Base-by-base conservation (phyloP, 768 basidiomycete genomes). In the Imleria badia region DNA sequence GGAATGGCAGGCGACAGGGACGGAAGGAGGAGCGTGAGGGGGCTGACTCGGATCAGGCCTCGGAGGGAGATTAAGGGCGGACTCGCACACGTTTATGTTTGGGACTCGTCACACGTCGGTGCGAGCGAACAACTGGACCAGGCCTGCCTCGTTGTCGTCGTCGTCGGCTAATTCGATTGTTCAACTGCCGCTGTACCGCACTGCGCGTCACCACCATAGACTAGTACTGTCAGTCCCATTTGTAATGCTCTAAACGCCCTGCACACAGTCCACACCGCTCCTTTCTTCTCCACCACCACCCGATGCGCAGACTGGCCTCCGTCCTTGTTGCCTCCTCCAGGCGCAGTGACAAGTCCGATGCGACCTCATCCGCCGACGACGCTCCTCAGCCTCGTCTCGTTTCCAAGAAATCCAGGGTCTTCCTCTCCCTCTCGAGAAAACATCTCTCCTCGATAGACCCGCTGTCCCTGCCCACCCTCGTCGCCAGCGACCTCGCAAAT, bases 261-360 rank as follows among this genome's bases (percentile, higher is more conserved):
- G 41, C 43, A 31, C 31, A 55, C 43, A 50, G 56, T 53, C 55
- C 35, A 58, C 53, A 20, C 51, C 60, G 12, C 56, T 66, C 63
- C 60, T 63, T 64, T 56, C 62, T 30, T 55, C 45, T 42, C 40
- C 45, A 53, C 70, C 57, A 65, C 61, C 64, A 65, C 38, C 54
- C 59, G 58, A 88, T 88, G 86, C 84, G 84, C 65, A 82, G 86
- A 61, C 72, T 89, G 66, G 79, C 79, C 52, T 80, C 84, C 47
- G 80, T 83, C 63, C 82, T 89, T 60, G 63, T 84, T 60, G 59
- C 69, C 65, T 66, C 69, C 34, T 69, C 73, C 65, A 76, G 75
- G 60, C 66, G 65, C 50, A 46, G 48, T 26, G 67, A 72, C 69
- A 67, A 61, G 59, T 51, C 65, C n/a, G 60, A 66, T 53, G 52